A percentile compares a stretch with the other conserved stretches of the same genome.
Conservation (phyloP, 495 filamentous ascomycete species). For the Tuber melanosporum region DNA sequence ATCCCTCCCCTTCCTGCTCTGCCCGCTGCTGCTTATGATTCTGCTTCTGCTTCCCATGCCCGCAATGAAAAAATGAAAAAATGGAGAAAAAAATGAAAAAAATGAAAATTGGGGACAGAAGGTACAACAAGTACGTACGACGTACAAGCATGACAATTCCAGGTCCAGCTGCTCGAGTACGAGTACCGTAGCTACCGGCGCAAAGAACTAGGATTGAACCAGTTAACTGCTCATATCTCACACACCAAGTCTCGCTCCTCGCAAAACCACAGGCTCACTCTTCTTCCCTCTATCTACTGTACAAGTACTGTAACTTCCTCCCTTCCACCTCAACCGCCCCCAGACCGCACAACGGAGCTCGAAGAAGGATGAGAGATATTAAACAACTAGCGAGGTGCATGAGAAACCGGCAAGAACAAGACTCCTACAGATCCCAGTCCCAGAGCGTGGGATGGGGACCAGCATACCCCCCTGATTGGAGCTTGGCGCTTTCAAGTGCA, state of each 20-base stretch:
- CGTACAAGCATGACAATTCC: neutral
- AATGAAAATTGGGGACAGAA: neutral
- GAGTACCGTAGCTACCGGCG: neutral
- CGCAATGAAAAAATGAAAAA: neutral
- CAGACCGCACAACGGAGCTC: neutral
- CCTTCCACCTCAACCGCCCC: neutral
- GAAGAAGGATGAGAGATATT: neutral
- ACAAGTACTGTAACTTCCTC: too few species aligned
- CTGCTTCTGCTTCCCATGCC: neutral
- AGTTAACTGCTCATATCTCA: slow-evolving; percentile 4
- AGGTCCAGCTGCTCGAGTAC: neutral
- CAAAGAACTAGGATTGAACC: neutral
- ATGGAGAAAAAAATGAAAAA: neutral
- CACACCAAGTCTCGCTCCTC: slow-evolving; percentile 18
- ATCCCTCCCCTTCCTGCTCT: neutral
- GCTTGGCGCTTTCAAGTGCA: slow-evolving; percentile 27
- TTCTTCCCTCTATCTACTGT: neutral
- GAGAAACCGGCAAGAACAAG: slow-evolving; percentile 3
- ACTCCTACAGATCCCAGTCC: slow-evolving; percentile 24
- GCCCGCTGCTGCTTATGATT: neutral
- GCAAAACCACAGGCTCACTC: slow-evolving; percentile 9
- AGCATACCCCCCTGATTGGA: slow-evolving; percentile 21
- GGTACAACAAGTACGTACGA: too few species aligned
- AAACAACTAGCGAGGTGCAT: slow-evolving; percentile 2
- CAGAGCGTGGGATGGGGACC: slow-evolving; percentile 33